A percentile compares a stretch with the other conserved stretches of the same genome.
These are phyloP conservation scores for Nigrograna mackinnonii DNA, from an alignment of 2,329 filamentous ascomycete species.

Conservation along the genomic window DNA sequence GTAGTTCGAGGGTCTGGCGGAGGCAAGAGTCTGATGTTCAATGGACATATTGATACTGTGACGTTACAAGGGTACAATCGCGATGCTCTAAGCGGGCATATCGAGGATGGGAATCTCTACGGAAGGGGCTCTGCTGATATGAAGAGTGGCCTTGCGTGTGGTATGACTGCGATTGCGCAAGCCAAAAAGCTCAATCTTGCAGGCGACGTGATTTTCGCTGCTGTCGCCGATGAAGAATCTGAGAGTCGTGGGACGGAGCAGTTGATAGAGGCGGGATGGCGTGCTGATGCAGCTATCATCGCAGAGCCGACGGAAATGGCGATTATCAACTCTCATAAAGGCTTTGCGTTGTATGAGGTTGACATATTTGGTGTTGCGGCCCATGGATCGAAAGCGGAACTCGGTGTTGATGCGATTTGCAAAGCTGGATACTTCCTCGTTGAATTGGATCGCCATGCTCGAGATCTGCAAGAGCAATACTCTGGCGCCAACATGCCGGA, in stretches of 20 bases:
- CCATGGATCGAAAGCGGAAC: slow-evolving; percentile 43
- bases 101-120: slow-evolving; percentile 11
- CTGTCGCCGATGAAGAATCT: slow-evolving; percentile 59
- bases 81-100: slow-evolving; percentile 49
- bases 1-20: slow-evolving; percentile 51
- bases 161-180: slow-evolving; percentile 47
- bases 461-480: slow-evolving; percentile 35
- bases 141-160: slow-evolving; percentile 56
- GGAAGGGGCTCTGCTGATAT: slow-evolving; percentile 56
- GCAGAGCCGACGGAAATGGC: slow-evolving; percentile 51
- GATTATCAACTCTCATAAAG: slow-evolving; percentile 53
- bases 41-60: slow-evolving; percentile 59
- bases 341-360: slow-evolving; percentile 53
- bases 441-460: slow-evolving; percentile 49
- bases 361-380: slow-evolving; percentile 47
- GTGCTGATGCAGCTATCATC: slow-evolving; percentile 56
- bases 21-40: slow-evolving; percentile 56
- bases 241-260: slow-evolving; percentile 56
- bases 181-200: slow-evolving; percentile 30
- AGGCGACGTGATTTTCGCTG: slow-evolving; percentile 58
- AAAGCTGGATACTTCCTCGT: slow-evolving; percentile 54
- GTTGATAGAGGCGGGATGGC: slow-evolving; percentile 56
- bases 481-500: background rate
- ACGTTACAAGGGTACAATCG: slow-evolving; percentile 51
- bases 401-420: slow-evolving; percentile 56